A percentile compares a stretch with the other conserved stretches of the same genome.
Conservation (phyloP, 192 early-diverging fungal species). For the Coemansia sp. region DNA sequence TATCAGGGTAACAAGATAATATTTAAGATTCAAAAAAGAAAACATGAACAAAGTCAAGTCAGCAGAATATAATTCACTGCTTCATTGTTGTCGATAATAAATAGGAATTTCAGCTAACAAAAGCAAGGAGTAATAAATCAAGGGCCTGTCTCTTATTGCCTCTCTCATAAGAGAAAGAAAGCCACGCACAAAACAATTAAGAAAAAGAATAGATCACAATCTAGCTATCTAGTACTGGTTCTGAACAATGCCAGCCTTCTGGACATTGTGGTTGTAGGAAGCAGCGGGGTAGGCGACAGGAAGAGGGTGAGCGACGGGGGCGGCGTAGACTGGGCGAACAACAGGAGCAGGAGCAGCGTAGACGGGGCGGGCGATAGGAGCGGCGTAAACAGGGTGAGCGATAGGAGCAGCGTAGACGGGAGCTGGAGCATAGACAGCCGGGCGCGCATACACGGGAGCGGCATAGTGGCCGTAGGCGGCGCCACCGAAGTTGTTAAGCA, state of each 20-base stretch:
- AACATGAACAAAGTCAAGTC: background rate
- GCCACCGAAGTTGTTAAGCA: slow-evolving; percentile 29
- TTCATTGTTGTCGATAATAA: background rate
- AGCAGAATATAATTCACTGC: background rate
- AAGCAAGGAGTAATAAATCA: background rate
- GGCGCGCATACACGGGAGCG: slow-evolving; percentile 11
- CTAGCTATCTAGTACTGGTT: slow-evolving; percentile 37
- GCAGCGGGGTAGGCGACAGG: slow-evolving; percentile 8
- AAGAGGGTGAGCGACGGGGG: background rate
- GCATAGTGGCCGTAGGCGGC: slow-evolving; percentile 1
- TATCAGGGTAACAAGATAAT: background rate
- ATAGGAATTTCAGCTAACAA: background rate
- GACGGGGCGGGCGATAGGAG: background rate
- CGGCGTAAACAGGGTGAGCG: slow-evolving; percentile 11
- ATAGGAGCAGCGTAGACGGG: background rate
- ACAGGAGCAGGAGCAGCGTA: slow-evolving; percentile 9
- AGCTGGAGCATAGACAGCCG: background rate
- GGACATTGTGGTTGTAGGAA: slow-evolving; percentile 36
- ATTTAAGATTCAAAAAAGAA: background rate
- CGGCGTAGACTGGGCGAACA: background rate
- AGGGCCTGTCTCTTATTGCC: too few relatives aligned
- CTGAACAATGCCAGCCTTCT: slow-evolving; percentile 49
- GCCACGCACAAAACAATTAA: background rate
- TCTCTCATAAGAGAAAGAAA: too few relatives aligned
- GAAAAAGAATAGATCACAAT: background rate